Evolutionary conservation across 352 stramenopile species (phyloP).

Genomic region (Pythium phragmiticola): DNA sequence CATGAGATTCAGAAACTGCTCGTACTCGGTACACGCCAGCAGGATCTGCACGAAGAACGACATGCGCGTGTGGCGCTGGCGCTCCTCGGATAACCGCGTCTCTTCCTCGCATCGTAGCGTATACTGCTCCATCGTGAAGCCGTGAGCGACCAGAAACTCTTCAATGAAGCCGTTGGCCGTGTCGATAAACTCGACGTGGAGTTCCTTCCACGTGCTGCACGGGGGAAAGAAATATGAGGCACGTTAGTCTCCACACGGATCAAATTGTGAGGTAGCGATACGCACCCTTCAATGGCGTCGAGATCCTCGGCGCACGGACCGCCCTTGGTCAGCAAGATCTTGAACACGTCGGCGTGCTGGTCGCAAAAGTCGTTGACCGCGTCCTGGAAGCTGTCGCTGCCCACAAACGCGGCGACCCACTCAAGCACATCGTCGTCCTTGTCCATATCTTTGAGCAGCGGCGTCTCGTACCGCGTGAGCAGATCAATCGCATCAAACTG

Average conservation of each 20-base stretch:
- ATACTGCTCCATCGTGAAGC: conserved; percentile 80
- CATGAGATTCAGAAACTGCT: conserved; percentile 87
- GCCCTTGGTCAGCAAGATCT: conserved; percentile 61
- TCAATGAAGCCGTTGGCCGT: conserved; percentile 68
- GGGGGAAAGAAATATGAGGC: neutral
- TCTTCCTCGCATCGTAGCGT: conserved; percentile 67
- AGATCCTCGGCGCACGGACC: conserved; percentile 56
- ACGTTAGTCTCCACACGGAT: neutral
- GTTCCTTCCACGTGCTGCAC: conserved; percentile 56
- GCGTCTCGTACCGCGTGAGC: conserved; percentile 75
- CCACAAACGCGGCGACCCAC: conserved; percentile 74
- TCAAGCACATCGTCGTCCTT: conserved; percentile 74
- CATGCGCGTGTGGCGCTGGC: conserved; percentile 70
- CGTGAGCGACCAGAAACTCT: conserved; percentile 49
- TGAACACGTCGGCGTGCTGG: conserved; percentile 54
- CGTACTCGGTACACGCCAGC: conserved; percentile 74
- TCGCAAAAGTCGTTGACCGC: conserved; percentile 65
- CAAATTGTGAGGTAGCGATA: conserved; percentile 2
- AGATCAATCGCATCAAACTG: conserved; percentile 81
- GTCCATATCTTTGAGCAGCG: conserved; percentile 83
- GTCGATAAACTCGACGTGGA: conserved; percentile 72
- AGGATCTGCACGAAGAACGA: conserved; percentile 85
- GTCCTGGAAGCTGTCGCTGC: conserved; percentile 69
- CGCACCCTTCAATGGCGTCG: conserved; percentile 56
- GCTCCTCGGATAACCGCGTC: conserved; percentile 61